A percentile compares a stretch with the other conserved stretches of the same genome.
Conservation (phyloP, 2,329 filamentous ascomycete genomes). For the Fusarium caatingaense region DNA sequence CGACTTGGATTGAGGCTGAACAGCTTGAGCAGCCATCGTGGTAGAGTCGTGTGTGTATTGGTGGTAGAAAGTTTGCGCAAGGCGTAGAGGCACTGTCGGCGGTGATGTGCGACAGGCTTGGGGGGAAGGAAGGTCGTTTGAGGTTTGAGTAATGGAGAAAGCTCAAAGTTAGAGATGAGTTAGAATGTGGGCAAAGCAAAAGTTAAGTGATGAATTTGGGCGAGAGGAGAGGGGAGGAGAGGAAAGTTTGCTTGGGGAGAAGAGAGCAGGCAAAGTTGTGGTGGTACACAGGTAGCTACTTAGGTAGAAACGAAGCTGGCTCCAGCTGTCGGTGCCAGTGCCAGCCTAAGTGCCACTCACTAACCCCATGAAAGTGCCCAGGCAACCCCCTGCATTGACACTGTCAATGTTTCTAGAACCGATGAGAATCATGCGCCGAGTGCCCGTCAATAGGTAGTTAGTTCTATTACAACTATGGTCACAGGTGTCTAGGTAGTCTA, state of each 20-base stretch:
- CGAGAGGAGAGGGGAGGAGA: slow-evolving; percentile 22
- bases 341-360: slow-evolving; percentile 24
- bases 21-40: slow-evolving; percentile 71
- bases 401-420: slow-evolving; percentile 46
- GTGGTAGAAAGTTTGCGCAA: slow-evolving; percentile 42
- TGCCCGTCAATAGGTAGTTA: not conserved
- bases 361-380: slow-evolving; percentile 13
- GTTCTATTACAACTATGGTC: not conserved
- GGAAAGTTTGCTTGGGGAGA: slow-evolving; percentile 19
- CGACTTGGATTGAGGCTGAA: slow-evolving; percentile 71
- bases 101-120: slow-evolving; percentile 36
- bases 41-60: slow-evolving; percentile 19
- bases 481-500: not conserved
- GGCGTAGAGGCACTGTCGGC: slow-evolving; percentile 29
- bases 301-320: slow-evolving; percentile 28
- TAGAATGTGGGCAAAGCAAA: slow-evolving; percentile 12
- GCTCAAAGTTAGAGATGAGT: slow-evolving; percentile 12
- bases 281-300: slow-evolving; percentile 21
- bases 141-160: slow-evolving; percentile 7
- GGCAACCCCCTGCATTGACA: slow-evolving; percentile 44
- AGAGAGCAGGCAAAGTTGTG: slow-evolving; percentile 24
- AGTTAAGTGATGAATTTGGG: slow-evolving; percentile 10
- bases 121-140: slow-evolving; percentile 14
- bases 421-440: slow-evolving; percentile 40
- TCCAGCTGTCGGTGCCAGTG: slow-evolving; percentile 17